These are phyloP conservation scores for Zhuliangozyma parablackwelliae DNA, from an alignment of 1,139 yeast species.

Conservation along the genomic window DNA sequence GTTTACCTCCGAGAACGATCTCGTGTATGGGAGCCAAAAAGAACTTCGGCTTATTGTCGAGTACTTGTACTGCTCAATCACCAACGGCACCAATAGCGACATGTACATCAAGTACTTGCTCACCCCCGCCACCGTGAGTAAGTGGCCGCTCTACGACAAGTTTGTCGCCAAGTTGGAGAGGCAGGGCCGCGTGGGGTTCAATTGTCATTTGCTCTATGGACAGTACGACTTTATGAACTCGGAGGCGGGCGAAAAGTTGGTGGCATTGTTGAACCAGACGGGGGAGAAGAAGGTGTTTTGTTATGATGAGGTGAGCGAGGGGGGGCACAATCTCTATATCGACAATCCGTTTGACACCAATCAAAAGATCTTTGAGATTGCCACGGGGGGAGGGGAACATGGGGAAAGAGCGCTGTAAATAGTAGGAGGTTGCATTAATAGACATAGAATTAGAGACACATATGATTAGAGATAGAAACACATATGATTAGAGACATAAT, in stretches of 20 bases:
- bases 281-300: constrained; percentile 16
- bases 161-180: constrained; percentile 27
- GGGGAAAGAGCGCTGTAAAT: background rate
- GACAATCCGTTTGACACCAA: constrained; percentile 57
- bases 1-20: constrained; percentile 24
- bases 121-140: constrained; percentile 75
- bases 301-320: constrained; percentile 25
- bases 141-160: constrained; percentile 70
- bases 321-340: constrained; percentile 45
- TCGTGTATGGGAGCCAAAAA: constrained; percentile 35
- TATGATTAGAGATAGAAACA: too few relatives aligned
- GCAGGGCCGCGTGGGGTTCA: constrained; percentile 25
- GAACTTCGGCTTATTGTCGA: constrained; percentile 47
- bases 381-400: constrained; percentile 2
- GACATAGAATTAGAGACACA: too few relatives aligned
- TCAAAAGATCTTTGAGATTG: constrained; percentile 18
- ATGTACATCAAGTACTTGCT: constrained; percentile 58
- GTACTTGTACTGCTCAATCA: constrained; percentile 58
- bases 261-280: constrained; percentile 26
- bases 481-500: too few relatives aligned
- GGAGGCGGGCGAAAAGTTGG: constrained; percentile 61
- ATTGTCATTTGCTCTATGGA: constrained; percentile 66
- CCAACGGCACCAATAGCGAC: constrained; percentile 61
- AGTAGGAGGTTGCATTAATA: too few relatives aligned
- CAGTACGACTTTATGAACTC: constrained; percentile 84